phyloP scores from a whole-genome alignment of 768 basidiomycete genomes.

The Suillus occidentalis region DNA sequence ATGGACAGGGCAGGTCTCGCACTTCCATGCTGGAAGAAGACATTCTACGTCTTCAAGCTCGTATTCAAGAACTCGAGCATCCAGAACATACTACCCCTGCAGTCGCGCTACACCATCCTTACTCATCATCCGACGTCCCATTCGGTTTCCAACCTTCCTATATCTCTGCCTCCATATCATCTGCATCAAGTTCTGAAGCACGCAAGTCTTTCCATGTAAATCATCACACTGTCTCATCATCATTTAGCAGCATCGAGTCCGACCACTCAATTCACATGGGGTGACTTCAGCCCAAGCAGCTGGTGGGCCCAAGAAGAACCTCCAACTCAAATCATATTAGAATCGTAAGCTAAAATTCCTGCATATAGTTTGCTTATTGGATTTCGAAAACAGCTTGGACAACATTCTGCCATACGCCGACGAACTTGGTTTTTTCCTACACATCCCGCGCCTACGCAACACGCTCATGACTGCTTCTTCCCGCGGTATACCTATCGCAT shows the following conservation, averaged over 20 bases:
- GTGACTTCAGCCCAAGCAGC: background rate
- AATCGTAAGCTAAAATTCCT: slow-evolving; percentile 28
- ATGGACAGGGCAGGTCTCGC: slow-evolving; percentile 58
- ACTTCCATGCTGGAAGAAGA: slow-evolving; percentile 63
- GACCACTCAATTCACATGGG: background rate
- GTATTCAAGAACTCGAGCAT: slow-evolving; percentile 57
- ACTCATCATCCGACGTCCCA: slow-evolving; percentile 19
- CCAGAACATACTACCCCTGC: slow-evolving; percentile 48
- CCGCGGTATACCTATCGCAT: slow-evolving; percentile 44
- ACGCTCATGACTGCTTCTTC: slow-evolving; percentile 33
- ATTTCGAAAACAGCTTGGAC: slow-evolving; percentile 18
- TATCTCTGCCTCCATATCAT: background rate
- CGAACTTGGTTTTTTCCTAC: slow-evolving; percentile 69
- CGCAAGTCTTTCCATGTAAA: background rate
- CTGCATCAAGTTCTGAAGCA: slow-evolving; percentile 10
- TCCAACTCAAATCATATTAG: slow-evolving; percentile 29
- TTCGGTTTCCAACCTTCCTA: background rate
- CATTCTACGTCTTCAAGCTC: slow-evolving; percentile 52
- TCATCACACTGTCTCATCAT: background rate
- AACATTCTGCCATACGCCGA: slow-evolving; percentile 54
- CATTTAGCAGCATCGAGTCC: slow-evolving; percentile 8
- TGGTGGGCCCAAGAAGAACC: slow-evolving; percentile 27
- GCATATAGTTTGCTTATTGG: background rate
- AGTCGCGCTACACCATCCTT: slow-evolving; percentile 53
- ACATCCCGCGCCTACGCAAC: slow-evolving; percentile 45